phyloP scores from a whole-genome alignment of 2,329 filamentous ascomycete genomes.

The Phyllosticta citriasiana region DNA sequence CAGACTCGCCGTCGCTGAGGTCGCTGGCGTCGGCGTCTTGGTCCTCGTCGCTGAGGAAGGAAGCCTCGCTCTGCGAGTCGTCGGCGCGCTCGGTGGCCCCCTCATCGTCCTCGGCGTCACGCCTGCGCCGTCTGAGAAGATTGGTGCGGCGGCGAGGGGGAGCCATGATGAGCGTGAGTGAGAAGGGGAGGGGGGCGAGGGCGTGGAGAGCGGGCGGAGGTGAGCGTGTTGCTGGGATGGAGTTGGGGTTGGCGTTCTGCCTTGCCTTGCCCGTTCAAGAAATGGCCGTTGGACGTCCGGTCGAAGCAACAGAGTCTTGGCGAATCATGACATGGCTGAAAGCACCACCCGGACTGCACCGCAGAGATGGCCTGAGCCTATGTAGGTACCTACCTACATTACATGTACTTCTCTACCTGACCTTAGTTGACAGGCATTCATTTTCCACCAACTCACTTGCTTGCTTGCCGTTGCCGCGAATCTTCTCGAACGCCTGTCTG shows the following conservation, averaged over 20 bases:
- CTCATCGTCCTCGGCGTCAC: constrained; percentile 29
- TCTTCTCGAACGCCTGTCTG: not conserved
- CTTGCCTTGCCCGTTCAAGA: constrained; percentile 8
- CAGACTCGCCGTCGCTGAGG: constrained; percentile 41
- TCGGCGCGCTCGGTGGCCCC: constrained; percentile 43
- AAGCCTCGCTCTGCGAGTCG: constrained; percentile 55
- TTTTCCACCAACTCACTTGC: too few species aligned
- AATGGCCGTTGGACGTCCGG: constrained; percentile 9
- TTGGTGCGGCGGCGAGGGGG: constrained; percentile 26
- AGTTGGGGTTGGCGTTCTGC: constrained; percentile 9
- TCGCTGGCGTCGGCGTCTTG: constrained; percentile 51
- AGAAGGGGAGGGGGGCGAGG: constrained; percentile 4
- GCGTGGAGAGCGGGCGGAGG: constrained; percentile 2
- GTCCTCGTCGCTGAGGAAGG: constrained; percentile 47
- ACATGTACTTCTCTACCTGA: too few species aligned
- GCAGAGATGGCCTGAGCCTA: too few species aligned
- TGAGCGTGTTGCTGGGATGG: constrained; percentile 7
- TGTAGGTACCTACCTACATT: too few species aligned
- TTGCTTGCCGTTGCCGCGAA: not conserved
- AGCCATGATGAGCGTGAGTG: constrained; percentile 21
- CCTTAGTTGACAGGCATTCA: too few species aligned
- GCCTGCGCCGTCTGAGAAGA: constrained; percentile 27
- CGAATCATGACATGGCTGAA: constrained; percentile 10
- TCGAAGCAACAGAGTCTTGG: constrained; percentile 4
- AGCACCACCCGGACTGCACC: not conserved